Evolutionary conservation across 345 rosid species (phyloP).

Genomic region (Hibiscus syriacus): DNA sequence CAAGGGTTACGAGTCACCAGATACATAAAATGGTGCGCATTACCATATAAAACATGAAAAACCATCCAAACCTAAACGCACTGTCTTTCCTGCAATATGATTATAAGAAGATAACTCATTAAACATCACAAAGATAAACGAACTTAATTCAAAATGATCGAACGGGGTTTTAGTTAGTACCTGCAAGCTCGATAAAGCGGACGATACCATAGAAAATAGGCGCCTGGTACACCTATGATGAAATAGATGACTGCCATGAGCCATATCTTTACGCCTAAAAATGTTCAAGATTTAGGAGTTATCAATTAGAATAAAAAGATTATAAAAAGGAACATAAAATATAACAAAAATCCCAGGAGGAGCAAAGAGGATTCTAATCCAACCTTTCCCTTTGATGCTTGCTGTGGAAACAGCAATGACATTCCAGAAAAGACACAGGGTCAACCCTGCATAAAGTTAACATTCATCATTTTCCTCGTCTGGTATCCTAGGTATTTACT

Average conservation of each 20-base stretch:
- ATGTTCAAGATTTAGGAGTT: not conserved
- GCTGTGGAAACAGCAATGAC: constrained; percentile 61
- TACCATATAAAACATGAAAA: constrained; percentile 58
- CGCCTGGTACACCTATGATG: constrained; percentile 81
- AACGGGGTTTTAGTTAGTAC: constrained; percentile 19
- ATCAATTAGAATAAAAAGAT: not conserved
- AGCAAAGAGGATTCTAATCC: constrained; percentile 4
- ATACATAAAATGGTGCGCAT: too few species aligned
- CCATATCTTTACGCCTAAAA: constrained; percentile 73
- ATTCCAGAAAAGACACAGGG: constrained; percentile 78
- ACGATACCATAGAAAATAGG: constrained; percentile 87
- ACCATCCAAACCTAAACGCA: constrained; percentile 81
- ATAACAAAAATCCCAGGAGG: not conserved
- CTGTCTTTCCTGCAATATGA: constrained; percentile 69
- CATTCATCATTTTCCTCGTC: too few species aligned
- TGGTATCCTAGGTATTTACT: not conserved
- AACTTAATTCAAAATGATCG: not conserved
- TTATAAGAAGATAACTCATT: not conserved
- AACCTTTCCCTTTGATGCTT: constrained; percentile 75
- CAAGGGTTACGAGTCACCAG: too few species aligned
- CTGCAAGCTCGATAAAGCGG: constrained; percentile 94
- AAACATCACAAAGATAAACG: not conserved
- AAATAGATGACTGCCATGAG: constrained; percentile 78
- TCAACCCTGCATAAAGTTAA: constrained; percentile 60
- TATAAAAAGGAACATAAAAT: not conserved